Base-by-base conservation (phyloP, 306 rosid genomes). In the Trifolium subterraneum region DNA sequence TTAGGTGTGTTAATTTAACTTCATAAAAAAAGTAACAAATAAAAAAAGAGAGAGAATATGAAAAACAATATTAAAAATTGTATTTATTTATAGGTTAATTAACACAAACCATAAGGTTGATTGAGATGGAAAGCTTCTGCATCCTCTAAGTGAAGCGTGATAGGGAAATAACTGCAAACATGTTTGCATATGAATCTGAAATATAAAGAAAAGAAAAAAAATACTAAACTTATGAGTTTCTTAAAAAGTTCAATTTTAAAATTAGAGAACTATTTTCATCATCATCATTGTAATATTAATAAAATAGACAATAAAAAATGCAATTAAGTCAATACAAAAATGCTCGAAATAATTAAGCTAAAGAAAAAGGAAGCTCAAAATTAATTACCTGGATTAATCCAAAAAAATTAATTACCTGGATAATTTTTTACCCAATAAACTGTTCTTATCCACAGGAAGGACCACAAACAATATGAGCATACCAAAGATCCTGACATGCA, bases 131-230 rank as follows among this genome's bases (percentile, higher is more conserved):
- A 93, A 68, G 84, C 84, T 11, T 88, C 41, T 7, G 86, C 73
- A 69, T 93, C 93, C 83, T 93, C 96, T 2, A 89, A 82, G 64
- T 87, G 86, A 78, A 90, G 79, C 27, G 84, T 88, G 64, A 90
- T 72, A 3, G 98, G 98, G 77, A 93, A 90, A 71, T 89, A 93
- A 74, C 55, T 38, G 74, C 86, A 78, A 73, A 87, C 84, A 59
- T 89, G 82, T 63, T 78, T 87, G 71, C 97, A 89, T 68, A 93
- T 84, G 81, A 75, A 93, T 82, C 97, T 93, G 80, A 36, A 82
- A 78, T 36, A 31, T 50, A 75, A 38, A 78, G 8, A 76, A 58
- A n/a, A 20, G 4, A 77, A 38, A 39, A 2, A 71, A 36, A 39
- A 14, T 45, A 10, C 4, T 50, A n/a, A 15, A 62, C 8, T 59